Percentiles rank a stretch among this genome's conserved stretches.
These are phyloP conservation scores for Serendipita sp. DNA, from an alignment of 768 basidiomycete species.

Conservation along the genomic window DNA sequence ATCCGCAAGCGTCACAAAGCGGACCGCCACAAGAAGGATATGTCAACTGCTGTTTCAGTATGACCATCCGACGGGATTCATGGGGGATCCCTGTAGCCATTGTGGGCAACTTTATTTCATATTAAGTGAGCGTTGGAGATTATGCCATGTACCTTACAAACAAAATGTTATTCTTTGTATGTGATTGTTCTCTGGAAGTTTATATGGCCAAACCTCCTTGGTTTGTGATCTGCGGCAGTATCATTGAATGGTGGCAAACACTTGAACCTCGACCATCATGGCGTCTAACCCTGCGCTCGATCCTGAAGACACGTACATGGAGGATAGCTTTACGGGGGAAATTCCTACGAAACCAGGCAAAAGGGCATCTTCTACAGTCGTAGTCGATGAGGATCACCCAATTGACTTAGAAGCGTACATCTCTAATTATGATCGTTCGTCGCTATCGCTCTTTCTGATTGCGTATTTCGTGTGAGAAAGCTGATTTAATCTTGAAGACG, in stretches of 20 bases:
- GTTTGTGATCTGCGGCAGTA: no score
- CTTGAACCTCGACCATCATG: background rate
- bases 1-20: slow-evolving; percentile 14
- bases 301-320: slow-evolving; percentile 2
- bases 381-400: slow-evolving; percentile 62
- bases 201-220: no score
- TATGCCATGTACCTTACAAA: no score
- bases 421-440: slow-evolving; percentile 54
- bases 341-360: background rate
- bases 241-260: background rate
- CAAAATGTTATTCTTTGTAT: no score
- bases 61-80: slow-evolving; percentile 69
- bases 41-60: slow-evolving; percentile 82
- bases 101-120: slow-evolving; percentile 68
- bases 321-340: background rate
- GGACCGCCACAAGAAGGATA: slow-evolving; percentile 48
- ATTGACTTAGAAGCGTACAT: slow-evolving; percentile 77
- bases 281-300: background rate
- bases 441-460: background rate
- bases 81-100: slow-evolving; percentile 85
- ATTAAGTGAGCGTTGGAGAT: slow-evolving; percentile 4
- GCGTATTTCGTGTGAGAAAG: background rate
- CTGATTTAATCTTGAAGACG: slow-evolving; percentile 23
- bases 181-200: no score
- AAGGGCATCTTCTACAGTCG: slow-evolving; percentile 8